These are phyloP conservation scores for Collariella sp. DNA, from an alignment of 495 filamentous ascomycete species.

Conservation along the genomic window DNA sequence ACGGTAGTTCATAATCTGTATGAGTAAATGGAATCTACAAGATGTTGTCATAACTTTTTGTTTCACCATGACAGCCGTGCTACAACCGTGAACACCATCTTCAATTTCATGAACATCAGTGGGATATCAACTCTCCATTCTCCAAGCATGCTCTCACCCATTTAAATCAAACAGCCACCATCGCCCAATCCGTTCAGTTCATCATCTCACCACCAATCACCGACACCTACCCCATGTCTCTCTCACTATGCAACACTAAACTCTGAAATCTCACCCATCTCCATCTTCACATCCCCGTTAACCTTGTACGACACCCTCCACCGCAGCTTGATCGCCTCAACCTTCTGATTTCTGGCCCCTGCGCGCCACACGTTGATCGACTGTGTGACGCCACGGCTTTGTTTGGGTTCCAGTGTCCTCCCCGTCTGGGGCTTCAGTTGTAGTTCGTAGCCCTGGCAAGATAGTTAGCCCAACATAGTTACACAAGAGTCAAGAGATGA, in stretches of 20 bases:
- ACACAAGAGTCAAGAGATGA: background rate
- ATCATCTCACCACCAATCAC: background rate
- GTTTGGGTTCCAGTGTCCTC: constrained; percentile 61
- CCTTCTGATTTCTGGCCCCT: constrained; percentile 61
- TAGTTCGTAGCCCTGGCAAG: constrained; percentile 60
- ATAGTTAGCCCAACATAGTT: background rate
- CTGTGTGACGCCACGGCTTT: constrained; percentile 73
- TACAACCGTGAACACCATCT: background rate
- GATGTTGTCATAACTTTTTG: too few relatives aligned
- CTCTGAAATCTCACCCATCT: constrained; percentile 83
- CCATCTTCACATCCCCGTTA: constrained; percentile 50
- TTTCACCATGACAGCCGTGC: too few relatives aligned
- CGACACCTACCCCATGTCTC: background rate
- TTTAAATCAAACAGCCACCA: too few relatives aligned
- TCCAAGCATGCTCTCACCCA: too few relatives aligned
- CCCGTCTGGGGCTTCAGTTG: constrained; percentile 77
- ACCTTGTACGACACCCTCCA: constrained; percentile 80
- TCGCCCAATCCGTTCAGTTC: too few relatives aligned
- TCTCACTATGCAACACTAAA: constrained; percentile 55
- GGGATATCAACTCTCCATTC: background rate
- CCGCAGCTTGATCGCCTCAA: constrained; percentile 70
- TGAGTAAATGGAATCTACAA: too few relatives aligned
- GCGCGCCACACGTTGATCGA: constrained; percentile 59
- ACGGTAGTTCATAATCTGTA: too few relatives aligned
- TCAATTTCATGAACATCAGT: background rate